Base-by-base conservation (phyloP, 2,329 filamentous ascomycete species). In the Xylariaceae sp. region DNA sequence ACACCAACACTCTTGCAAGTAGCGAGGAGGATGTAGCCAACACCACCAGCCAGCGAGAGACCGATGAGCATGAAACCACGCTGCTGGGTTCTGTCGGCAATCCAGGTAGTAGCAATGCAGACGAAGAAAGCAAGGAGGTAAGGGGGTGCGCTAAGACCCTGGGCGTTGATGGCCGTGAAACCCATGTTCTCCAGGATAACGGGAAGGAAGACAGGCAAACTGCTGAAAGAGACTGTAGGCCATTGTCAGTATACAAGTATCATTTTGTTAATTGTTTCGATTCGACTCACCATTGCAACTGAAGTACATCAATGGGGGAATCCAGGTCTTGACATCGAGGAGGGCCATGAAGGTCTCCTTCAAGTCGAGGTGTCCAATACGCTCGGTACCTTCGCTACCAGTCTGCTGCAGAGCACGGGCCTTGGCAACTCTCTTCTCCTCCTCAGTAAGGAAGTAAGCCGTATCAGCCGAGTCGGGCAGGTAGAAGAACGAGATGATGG, bases 141-240 rank as follows among this genome's bases (percentile, higher is more conserved):
- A 0, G 88, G 87, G 0, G 88, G 88, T 0, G 87, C 87, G 0
- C 86, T 87, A 10, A 92, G 79, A 0, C 88, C 88, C 72, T 92
- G 88, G 0, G 88, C 85, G 59, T 85, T 77, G 61, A 90, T 80
- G 11, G 80, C 75, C 0, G 80, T 82, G 73, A 87, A 90, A 8
- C 88, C 88, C 84, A 91, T 88, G 57, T 82, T 77, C 53, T 78
- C 73, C 11, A 88, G 74, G 63, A 88, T 85, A 1, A 83, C 81
- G 0, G 85, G 85, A 1, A 88, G 76, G 66, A 87, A 88, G 1
- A 87, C 83, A 0, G 86, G 83, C 3, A 88, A 76, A 1, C 82
- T 85, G 4, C 82, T 82, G 71, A 86, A 89, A 51, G 84, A 85
- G 60, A 88, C 84, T 70, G 84, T 85, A 74, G 82, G 10, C 1